Evolutionary conservation across 2,329 filamentous ascomycete species (phyloP).

Genomic region (Fusarium sp.): DNA sequence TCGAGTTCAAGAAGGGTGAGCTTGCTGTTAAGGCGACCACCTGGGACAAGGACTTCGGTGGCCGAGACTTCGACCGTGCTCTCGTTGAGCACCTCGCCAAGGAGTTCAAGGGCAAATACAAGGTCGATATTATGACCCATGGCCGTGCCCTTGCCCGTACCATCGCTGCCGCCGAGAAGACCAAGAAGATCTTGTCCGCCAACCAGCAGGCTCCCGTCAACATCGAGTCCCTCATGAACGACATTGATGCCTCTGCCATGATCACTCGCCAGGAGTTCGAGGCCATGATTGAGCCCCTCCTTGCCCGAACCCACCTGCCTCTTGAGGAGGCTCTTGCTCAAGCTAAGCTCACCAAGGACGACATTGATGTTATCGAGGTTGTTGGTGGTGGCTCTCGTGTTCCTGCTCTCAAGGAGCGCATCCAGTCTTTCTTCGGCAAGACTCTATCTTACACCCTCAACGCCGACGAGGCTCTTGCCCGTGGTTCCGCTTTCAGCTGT

Average conservation of each 20-base stretch:
- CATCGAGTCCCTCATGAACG: constrained; percentile 99
- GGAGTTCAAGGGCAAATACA: constrained; percentile 98
- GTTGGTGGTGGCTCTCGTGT: constrained; percentile 96
- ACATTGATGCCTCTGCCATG: constrained; percentile 89
- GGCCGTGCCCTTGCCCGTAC: constrained; percentile 91
- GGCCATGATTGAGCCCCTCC: constrained; percentile 86
- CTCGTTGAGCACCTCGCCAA: constrained; percentile 94
- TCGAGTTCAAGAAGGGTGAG: constrained; percentile 98
- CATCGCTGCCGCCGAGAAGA: constrained; percentile 90
- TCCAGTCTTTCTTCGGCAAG: constrained; percentile 94
- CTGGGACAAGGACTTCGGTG: constrained; percentile 96
- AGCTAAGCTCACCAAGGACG: constrained; percentile 88
- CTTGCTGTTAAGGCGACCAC: constrained; percentile 92
- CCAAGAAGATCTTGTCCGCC: constrained; percentile 98
- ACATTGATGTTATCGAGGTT: constrained; percentile 94
- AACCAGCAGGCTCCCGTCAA: constrained; percentile 93
- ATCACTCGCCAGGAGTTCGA: constrained; percentile 96
- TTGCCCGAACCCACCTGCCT: constrained; percentile 78
- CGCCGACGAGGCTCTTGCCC: constrained; percentile 96
- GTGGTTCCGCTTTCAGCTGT: constrained; percentile 96
- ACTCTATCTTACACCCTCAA: constrained; percentile 94
- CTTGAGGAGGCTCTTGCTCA: constrained; percentile 95
- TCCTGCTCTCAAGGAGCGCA: constrained; percentile 89
- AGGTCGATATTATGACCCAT: constrained; percentile 93
- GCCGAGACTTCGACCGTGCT: constrained; percentile 95